These are phyloP conservation scores for Trypanosoma caninum DNA, from an alignment of 208 protist genomes.

Conservation along the genomic window DNA sequence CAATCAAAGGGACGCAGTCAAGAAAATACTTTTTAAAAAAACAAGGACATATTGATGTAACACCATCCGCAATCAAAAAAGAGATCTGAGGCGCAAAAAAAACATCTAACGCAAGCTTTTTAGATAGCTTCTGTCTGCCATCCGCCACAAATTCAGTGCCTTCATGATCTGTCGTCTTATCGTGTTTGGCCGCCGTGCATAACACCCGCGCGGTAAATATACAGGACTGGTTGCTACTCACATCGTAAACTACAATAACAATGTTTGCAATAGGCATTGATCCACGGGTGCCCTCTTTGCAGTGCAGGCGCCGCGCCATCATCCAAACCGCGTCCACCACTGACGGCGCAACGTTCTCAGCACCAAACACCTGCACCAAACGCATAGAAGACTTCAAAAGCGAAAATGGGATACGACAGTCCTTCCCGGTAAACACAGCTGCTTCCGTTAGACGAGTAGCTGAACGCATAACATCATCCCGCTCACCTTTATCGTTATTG, in stretches of 20 bases:
- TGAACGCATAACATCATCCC: neutral
- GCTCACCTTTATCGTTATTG: neutral
- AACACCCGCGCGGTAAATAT: slow-evolving; percentile 28
- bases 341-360: slow-evolving; percentile 38
- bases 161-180: neutral
- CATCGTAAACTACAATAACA: slow-evolving; percentile 58
- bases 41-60: slow-evolving; percentile 43
- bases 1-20: slow-evolving; percentile 2
- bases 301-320: slow-evolving; percentile 21
- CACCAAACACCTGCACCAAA: slow-evolving; percentile 68
- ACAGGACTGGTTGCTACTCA: slow-evolving; percentile 38
- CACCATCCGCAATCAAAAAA: slow-evolving; percentile 43
- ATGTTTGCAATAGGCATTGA: slow-evolving; percentile 34
- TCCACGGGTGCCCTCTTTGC: slow-evolving; percentile 8
- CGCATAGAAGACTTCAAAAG: slow-evolving; percentile 78
- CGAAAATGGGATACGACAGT: slow-evolving; percentile 54
- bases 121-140: neutral
- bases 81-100: slow-evolving; percentile 22
- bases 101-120: slow-evolving; percentile 23
- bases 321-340: slow-evolving; percentile 8
- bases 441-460: slow-evolving; percentile 19
- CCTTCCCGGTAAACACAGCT: slow-evolving; percentile 31
- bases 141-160: neutral
- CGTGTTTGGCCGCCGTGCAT: slow-evolving; percentile 11
- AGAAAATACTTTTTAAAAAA: neutral